Evolutionary conservation across 129 eudicot species (phyloP), one percentile per base, ranked within the genome.

Genomic region (Pseudognaphalium luteoalbum): DNA sequence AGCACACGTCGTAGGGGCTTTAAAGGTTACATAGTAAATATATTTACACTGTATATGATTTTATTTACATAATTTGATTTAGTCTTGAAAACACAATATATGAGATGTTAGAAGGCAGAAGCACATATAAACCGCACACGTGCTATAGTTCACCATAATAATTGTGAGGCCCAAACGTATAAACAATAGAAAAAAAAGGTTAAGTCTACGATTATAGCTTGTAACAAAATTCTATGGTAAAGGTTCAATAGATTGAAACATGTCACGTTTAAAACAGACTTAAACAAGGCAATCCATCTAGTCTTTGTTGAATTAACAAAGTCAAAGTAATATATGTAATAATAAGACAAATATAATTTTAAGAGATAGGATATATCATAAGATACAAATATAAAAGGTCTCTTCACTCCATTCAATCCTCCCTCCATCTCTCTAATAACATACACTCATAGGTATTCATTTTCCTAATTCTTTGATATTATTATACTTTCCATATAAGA

Each of bases 361-460:
- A 25, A 25, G 28, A 25, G 28, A 25, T 25, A 25, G 28, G 28
- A 52, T 56, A 66, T 19, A 17, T 32, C 57, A 66, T 54, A 52
- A 52, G 34, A 51, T 21, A 66, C 56, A 52, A 34, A 76, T 76
- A 76, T 76, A 77, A 58, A 77, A 54, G 37, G 62, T 63, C 51
- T 44, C 66, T 65, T 80, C 68, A 58, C 72, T 56, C 35, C 69
- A 66, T 65, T 68, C 60, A 65, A 12, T 54, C 66, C 68, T 34
- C 60, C 57, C 57, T 28, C 71, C 30, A 22, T 50, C 66, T 20
- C 32, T 79, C 83, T 62, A 54, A 71, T 58, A 57, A 32, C 34
- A 32, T 39, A 77, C 78, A 72, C 60, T 63, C 62, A 73, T 47
- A 66, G 58, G 73, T 74, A 80, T 61, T 59, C 21, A 34, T 34